Percentiles rank a stretch among this genome's conserved stretches.
Conservation (phyloP, 225 moss, liverwort and hornwort genomes). For the Pseudisothecium myosuroides region DNA sequence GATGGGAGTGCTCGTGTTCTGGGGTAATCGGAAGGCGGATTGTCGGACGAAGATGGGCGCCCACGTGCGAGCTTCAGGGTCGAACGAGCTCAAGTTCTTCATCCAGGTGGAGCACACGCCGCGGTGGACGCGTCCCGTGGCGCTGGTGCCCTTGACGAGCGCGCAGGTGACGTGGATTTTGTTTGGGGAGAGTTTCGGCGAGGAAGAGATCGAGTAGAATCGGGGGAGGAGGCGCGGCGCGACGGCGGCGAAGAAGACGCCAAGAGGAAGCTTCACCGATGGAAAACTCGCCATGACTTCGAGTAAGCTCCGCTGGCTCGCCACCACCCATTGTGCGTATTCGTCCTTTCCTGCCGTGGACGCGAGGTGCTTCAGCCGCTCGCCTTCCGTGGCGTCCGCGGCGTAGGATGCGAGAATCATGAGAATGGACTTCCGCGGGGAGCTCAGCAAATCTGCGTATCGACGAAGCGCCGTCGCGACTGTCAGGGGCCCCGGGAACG, state of each 20-base stretch:
- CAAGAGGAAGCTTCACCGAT: constrained; percentile 66
- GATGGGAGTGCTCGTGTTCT: constrained; percentile 43
- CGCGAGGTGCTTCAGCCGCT: constrained; percentile 57
- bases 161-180: constrained; percentile 91
- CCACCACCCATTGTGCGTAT: constrained; percentile 59
- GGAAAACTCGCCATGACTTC: constrained; percentile 79
- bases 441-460: constrained; percentile 63
- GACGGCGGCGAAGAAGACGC: constrained; percentile 89
- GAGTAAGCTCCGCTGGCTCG: constrained; percentile 62
- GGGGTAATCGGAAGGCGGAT: constrained; percentile 70
- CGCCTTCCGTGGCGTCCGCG: constrained; percentile 26
- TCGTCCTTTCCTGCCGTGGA: constrained; percentile 80
- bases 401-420: constrained; percentile 58
- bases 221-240: constrained; percentile 68
- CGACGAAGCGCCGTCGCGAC: constrained; percentile 59
- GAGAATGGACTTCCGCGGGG: constrained; percentile 58
- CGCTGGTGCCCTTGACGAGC: constrained; percentile 58
- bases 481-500: constrained; percentile 62
- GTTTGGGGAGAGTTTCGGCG: constrained; percentile 39
- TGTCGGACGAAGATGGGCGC: constrained; percentile 86
- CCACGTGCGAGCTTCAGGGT: constrained; percentile 25
- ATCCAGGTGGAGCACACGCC: constrained; percentile 98
- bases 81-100: constrained; percentile 35
- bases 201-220: constrained; percentile 97
- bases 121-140: constrained; percentile 65